phyloP scores from a whole-genome alignment of 805 yeast species.

The Suhomyces emberorum region DNA sequence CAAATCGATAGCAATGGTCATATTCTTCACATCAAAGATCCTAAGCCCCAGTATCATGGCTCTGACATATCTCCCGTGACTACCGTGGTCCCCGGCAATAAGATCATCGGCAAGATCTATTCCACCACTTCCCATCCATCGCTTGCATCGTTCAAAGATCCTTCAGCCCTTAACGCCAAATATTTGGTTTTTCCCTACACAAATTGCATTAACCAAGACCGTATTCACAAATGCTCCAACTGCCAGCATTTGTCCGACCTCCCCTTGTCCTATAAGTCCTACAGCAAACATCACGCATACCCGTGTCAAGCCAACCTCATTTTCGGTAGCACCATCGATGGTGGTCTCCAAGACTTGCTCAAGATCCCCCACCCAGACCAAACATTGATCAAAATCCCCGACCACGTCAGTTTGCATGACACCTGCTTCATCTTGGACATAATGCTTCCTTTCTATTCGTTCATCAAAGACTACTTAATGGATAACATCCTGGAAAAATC shows the following conservation, averaged over 20 bases:
- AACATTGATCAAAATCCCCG: conserved; percentile 27
- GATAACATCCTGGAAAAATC: conserved; percentile 1
- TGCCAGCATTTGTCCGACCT: conserved; percentile 10
- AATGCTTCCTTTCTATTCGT: conserved; percentile 34
- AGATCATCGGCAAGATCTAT: conserved; percentile 29
- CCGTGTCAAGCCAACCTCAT: conserved; percentile 23
- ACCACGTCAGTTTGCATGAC: conserved; percentile 34
- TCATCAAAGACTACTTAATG: conserved; percentile 17
- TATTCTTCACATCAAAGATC: too few relatives aligned
- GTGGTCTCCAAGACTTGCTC: conserved; percentile 39
- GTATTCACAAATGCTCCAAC: conserved; percentile 14
- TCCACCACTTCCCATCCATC: conserved; percentile 5
- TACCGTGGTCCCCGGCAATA: conserved; percentile 32
- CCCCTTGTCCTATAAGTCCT: conserved; percentile 6
- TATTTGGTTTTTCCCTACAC: conserved; percentile 34
- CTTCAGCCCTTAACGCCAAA: conserved; percentile 10
- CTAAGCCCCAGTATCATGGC: too few relatives aligned
- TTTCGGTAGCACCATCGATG: conserved; percentile 35
- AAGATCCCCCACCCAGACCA: conserved; percentile 23
- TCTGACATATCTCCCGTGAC: neutral
- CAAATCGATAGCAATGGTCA: neutral
- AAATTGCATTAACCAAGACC: conserved; percentile 27
- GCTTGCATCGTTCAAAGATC: conserved; percentile 2
- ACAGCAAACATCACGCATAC: conserved; percentile 12
- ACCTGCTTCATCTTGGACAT: conserved; percentile 31